Conservation (phyloP, 108 stramenopile species). For the Pseudonitzschia multistriata region DNA sequence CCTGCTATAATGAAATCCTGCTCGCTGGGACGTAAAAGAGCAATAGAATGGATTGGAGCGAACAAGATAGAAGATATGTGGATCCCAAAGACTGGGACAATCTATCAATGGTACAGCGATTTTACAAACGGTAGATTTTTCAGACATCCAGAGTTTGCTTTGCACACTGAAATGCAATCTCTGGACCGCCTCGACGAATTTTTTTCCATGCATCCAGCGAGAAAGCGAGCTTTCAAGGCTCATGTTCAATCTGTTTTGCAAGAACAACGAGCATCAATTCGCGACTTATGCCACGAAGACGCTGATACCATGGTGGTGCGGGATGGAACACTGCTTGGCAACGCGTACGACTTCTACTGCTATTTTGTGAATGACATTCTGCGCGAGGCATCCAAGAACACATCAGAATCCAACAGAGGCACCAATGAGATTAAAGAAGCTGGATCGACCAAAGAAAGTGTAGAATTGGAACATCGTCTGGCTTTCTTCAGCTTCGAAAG, state of each 20-base stretch:
- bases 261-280: neutral
- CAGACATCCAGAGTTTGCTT: neutral
- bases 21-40: neutral
- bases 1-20: neutral
- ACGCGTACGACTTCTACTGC: conserved; percentile 4
- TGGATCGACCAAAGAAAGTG: neutral
- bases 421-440: neutral
- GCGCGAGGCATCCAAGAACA: neutral
- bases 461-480: neutral
- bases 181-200: neutral
- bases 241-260: conserved; percentile 10
- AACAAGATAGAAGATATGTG: neutral
- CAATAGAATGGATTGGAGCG: neutral
- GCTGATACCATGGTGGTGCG: neutral
- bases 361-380: conserved; percentile 11
- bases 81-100: neutral
- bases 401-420: neutral
- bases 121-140: neutral
- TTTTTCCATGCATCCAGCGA: neutral
- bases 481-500: neutral
- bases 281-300: neutral
- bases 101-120: neutral
- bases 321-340: conserved; percentile 5
- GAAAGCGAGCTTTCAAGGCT: neutral
- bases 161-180: neutral